Evolutionary conservation across 2,329 filamentous ascomycete genomes (phyloP), one percentile per base, ranked within the genome.

Genomic region (Clonostachys chloroleuca): DNA sequence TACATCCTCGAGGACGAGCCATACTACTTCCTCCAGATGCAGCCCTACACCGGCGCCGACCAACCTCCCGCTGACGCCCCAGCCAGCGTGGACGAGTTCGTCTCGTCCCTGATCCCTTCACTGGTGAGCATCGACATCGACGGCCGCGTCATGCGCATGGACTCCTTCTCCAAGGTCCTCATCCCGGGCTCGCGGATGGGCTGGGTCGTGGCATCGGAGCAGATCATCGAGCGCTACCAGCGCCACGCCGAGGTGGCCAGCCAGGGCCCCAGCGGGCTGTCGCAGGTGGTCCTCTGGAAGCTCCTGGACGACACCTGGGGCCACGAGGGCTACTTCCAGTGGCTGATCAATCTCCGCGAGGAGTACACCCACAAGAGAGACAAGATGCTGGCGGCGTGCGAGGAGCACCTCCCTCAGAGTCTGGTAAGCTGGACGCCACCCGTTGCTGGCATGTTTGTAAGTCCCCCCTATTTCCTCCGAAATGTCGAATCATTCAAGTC

Each of bases 301-400:
- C 74, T 99, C 18, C 75, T 99, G 3, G 94, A 99, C 54, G 90
- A 96, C 66, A 83, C 85, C 44, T 99, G 94, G 94, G 94, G 92
- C 20, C 94, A 99, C 60, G 77, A 81, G 40, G 92, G 92, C 2
- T 99, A 95, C 61, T 68, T 99, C 20, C 78, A 86, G 59, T 99
- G 94, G 94, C 70, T 99, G 53, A 87, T 94, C 62, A 79, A 89
- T 62, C 71, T 97, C 57, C 81, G 91, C 42, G 66, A 82, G 57
- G 82, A 91, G 65, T 99, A 99, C 62, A 94, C 92, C 2, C 72
- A 74, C 54, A 81, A 92, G 50, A 75, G 94, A 47, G 80, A 97
- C 60, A 78, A 81, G 24, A 80, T 99, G 48, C 73, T 96, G 6
- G 75, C 78, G 8, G 90, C 92, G 0, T 96, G 91, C 61, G 89